These are phyloP conservation scores for Solanum hybrid DNA, from an alignment of 305 asterid species.

Conservation along the genomic window DNA sequence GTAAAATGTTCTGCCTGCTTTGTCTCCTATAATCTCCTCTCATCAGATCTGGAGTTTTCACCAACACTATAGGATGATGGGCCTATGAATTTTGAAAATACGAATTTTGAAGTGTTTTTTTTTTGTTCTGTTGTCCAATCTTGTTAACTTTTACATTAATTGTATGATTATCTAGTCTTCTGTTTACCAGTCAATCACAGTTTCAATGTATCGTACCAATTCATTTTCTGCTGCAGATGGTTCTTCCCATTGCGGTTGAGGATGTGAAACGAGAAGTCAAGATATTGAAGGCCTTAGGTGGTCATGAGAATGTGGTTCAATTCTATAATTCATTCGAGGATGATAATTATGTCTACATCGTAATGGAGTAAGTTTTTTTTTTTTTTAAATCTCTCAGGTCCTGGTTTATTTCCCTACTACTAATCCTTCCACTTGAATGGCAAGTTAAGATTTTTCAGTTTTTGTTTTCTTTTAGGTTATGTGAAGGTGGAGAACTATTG, in stretches of 20 bases:
- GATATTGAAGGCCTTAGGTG: constrained; percentile 73
- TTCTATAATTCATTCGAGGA: constrained; percentile 71
- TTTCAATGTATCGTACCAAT: neutral
- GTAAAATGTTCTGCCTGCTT: neutral
- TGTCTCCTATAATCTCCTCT: neutral
- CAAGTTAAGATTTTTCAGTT: constrained; percentile 6
- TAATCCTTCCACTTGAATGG: neutral
- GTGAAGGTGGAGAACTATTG: constrained; percentile 81
- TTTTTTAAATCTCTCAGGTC: neutral
- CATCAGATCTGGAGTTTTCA: neutral
- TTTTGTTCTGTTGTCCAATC: neutral
- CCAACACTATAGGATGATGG: neutral
- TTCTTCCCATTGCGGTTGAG: constrained; percentile 73
- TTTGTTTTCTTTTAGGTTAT: constrained; percentile 37
- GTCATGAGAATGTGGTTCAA: constrained; percentile 76
- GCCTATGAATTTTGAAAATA: neutral
- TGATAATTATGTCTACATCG: constrained; percentile 62
- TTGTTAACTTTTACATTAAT: neutral
- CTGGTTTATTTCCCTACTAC: neutral
- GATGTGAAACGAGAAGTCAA: constrained; percentile 83
- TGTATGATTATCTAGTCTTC: neutral
- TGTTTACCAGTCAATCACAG: neutral
- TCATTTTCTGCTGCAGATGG: constrained; percentile 41
- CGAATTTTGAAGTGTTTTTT: neutral
- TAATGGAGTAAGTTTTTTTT: constrained; percentile 60